Evolutionary conservation across 1,139 yeast genomes (phyloP), one percentile per base, ranked within the genome.

Genomic region (Tardiomyces depauwii): DNA sequence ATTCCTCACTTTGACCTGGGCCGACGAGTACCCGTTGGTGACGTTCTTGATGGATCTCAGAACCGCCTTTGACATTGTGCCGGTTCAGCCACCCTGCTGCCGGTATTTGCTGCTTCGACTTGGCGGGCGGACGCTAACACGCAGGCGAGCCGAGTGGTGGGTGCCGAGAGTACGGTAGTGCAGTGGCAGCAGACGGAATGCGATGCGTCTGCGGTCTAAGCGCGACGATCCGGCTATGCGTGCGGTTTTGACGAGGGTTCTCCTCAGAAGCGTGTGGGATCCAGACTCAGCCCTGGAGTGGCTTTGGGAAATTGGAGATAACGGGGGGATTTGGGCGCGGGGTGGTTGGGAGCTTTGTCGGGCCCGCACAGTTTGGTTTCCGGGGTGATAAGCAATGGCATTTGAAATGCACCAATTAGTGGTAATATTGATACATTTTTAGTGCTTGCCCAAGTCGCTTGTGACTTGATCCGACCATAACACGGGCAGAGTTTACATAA

Each of bases 41-140:
- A 89, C 94, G 66, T 91, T 91, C 67, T 89, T 91, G 59, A 91
- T 81, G 42, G 89, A 80, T 60, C 96, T 85, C 45, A 86, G 82
- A 54, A 88, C 70, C 27, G 83, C 73, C 62, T 85, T 85, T 19
- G 93, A 80, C 89, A 82, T 82, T 30, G 44, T 47, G 40, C 18
- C 18, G 19, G 27, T 3, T 32, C 28, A 10, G 10, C 11, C 11
- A 9, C n/a, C n/a, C 16, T 13, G 9, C 21, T 19, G 11, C 13
- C 7, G 36, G 36, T 7, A 9, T 11, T 18, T 11, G 11, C 21
- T 10, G 2, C 18, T 18, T 13, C 14, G 14, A 12, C 28, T 18
- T 7, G 18, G 21, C 12, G 42, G 23, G 19, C n/a, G 19, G 18
- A 11, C 11, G 23, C 13, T 7, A 18, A n/a, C 13, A 6, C 11